Percentiles rank a stretch among this genome's conserved stretches.
Evolutionary conservation across 306 rosid genomes (phyloP).

Genomic region (Abrus precatorius): DNA sequence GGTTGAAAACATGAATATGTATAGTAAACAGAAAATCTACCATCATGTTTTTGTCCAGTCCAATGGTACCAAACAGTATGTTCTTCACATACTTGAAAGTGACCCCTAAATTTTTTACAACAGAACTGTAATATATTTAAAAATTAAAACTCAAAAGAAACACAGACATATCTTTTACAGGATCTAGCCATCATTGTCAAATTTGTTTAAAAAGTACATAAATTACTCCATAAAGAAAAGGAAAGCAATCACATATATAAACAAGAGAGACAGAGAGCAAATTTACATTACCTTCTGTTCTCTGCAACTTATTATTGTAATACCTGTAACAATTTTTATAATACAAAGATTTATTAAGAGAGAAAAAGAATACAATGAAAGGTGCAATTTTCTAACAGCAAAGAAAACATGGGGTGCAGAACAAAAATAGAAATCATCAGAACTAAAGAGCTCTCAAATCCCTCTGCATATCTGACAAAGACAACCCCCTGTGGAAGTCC

Average conservation of each 20-base stretch:
- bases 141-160: conserved; percentile 6
- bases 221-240: conserved; percentile 6
- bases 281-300: conserved; percentile 75
- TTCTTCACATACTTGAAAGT: conserved; percentile 10
- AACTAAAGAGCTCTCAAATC: background rate
- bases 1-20: background rate
- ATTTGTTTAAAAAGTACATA: background rate
- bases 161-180: conserved; percentile 13
- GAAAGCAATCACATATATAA: background rate
- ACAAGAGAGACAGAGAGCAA: conserved; percentile 13
- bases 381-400: conserved; percentile 11
- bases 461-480: background rate
- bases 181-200: background rate
- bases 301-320: conserved; percentile 83
- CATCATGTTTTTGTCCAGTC: conserved; percentile 3
- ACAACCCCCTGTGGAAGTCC: background rate
- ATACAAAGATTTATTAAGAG: background rate
- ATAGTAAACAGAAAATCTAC: background rate
- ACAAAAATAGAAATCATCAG: background rate
- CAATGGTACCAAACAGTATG: background rate
- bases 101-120: background rate
- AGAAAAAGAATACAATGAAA: conserved; percentile 22
- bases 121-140: conserved; percentile 3
- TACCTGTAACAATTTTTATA: conserved; percentile 64
- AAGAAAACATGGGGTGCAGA: background rate